A percentile compares a stretch with the other conserved stretches of the same genome.
These are phyloP conservation scores for Fusarium robinianum DNA, from an alignment of 2,329 filamentous ascomycete genomes.

Conservation along the genomic window DNA sequence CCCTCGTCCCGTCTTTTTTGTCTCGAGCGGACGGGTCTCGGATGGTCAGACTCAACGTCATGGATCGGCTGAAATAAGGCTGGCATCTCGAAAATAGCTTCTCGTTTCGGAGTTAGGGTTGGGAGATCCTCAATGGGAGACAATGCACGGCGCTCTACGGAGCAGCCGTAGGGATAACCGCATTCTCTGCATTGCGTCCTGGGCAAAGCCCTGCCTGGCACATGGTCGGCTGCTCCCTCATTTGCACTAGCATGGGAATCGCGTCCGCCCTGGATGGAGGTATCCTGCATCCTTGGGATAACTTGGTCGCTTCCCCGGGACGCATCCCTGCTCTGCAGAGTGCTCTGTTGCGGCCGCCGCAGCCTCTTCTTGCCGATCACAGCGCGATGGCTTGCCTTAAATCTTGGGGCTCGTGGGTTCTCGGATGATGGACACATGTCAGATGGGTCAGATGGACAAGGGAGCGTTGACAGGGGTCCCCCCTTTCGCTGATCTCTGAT, in stretches of 20 bases:
- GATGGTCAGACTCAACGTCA: no score
- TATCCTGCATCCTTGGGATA: no score
- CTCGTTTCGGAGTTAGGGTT: no score
- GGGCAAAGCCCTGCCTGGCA: slow-evolving; percentile 13
- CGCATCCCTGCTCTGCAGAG: neutral
- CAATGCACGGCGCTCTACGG: no score
- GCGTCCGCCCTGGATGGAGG: slow-evolving; percentile 5
- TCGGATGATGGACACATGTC: slow-evolving; percentile 36
- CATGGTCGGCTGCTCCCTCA: slow-evolving; percentile 9
- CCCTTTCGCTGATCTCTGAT: slow-evolving; percentile 36
- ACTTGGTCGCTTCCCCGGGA: neutral
- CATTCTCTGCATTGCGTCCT: slow-evolving; percentile 10
- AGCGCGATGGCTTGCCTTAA: slow-evolving; percentile 29
- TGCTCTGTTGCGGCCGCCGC: slow-evolving; percentile 17
- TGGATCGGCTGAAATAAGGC: no score
- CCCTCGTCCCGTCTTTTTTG: slow-evolving; percentile 1
- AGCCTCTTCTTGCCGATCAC: slow-evolving; percentile 32
- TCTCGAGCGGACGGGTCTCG: no score
- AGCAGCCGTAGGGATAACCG: no score
- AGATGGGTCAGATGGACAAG: slow-evolving; percentile 33
- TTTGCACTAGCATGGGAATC: neutral
- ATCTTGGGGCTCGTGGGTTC: slow-evolving; percentile 33
- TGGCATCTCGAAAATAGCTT: slow-evolving; percentile 20
- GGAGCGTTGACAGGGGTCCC: slow-evolving; percentile 33
- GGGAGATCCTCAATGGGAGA: no score